A percentile compares a stretch with the other conserved stretches of the same genome.
These are phyloP conservation scores for Ophiostoma montium DNA, from an alignment of 2,329 filamentous ascomycete genomes.

Conservation along the genomic window DNA sequence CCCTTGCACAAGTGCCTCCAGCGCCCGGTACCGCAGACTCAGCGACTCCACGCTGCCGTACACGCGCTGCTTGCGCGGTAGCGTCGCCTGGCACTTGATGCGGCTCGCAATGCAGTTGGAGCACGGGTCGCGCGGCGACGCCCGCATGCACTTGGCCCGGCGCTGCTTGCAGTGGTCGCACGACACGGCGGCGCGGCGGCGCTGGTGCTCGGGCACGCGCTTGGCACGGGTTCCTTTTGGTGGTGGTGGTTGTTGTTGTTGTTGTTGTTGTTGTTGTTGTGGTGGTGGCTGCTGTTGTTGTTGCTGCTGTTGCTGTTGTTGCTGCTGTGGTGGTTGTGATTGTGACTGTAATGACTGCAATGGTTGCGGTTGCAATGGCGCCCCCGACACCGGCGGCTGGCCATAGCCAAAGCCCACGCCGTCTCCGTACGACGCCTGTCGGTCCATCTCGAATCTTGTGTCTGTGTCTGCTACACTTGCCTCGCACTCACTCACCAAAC, in stretches of 20 bases:
- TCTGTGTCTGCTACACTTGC: not conserved
- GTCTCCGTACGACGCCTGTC: not conserved
- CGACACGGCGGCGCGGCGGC: conserved; percentile 29
- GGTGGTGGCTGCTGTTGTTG: not conserved
- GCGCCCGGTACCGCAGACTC: conserved; percentile 24
- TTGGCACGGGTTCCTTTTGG: conserved; percentile 6
- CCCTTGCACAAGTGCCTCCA: conserved; percentile 30
- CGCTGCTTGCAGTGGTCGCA: conserved; percentile 33
- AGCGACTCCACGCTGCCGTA: conserved; percentile 28
- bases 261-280: not conserved
- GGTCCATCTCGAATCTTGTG: not conserved
- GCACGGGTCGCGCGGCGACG: conserved; percentile 24
- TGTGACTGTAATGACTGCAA: not conserved
- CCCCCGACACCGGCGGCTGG: not conserved
- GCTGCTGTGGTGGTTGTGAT: not conserved
- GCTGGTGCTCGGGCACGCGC: conserved; percentile 27
- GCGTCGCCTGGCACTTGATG: conserved; percentile 28
- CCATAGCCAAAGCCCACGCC: not conserved
- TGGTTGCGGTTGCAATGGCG: not conserved
- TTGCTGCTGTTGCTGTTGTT: not conserved
- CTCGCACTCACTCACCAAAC: too few species aligned
- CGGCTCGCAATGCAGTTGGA: conserved; percentile 27
- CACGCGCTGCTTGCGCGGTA: conserved; percentile 29
- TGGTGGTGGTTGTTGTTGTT: not conserved
- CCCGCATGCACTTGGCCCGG: conserved; percentile 30